Percentiles rank a stretch among this genome's conserved stretches.
These are phyloP conservation scores for Ramalina intermedia DNA, from an alignment of 495 filamentous ascomycete species.

Conservation along the genomic window DNA sequence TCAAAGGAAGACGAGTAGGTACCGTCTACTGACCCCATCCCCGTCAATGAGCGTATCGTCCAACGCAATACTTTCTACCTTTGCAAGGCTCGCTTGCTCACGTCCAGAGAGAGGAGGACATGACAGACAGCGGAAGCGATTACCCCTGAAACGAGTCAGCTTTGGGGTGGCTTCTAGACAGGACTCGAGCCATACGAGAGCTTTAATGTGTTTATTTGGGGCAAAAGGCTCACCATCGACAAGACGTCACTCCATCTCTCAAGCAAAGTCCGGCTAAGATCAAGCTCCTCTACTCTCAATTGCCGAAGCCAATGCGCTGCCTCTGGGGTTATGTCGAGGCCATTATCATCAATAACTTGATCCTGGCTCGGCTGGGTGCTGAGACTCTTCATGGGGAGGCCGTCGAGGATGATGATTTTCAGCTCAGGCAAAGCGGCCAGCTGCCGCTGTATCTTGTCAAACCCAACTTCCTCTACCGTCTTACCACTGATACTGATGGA, in stretches of 20 bases:
- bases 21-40: background rate
- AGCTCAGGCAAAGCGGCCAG: conserved; percentile 65
- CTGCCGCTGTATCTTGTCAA: conserved; percentile 77
- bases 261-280: conserved; percentile 76
- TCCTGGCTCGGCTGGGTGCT: background rate
- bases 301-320: background rate
- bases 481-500: conserved; percentile 66
- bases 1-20: background rate
- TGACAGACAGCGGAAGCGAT: conserved; percentile 47
- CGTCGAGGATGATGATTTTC: conserved; percentile 69
- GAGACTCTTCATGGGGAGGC: conserved; percentile 41
- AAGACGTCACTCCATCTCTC: conserved; percentile 47
- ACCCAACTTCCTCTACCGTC: conserved; percentile 86
- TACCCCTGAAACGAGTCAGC: conserved; percentile 40
- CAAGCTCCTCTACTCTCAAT: conserved; percentile 61
- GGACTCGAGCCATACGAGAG: conserved; percentile 43
- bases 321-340: conserved; percentile 1
- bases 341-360: background rate
- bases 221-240: conserved; percentile 52
- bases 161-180: background rate
- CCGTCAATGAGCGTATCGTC: conserved; percentile 50
- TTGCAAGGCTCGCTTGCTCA: conserved; percentile 21
- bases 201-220: conserved; percentile 45
- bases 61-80: conserved; percentile 54
- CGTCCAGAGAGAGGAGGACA: conserved; percentile 10